Base-by-base conservation (phyloP, 495 filamentous ascomycete genomes). In the Clohesyomyces aquaticus region DNA sequence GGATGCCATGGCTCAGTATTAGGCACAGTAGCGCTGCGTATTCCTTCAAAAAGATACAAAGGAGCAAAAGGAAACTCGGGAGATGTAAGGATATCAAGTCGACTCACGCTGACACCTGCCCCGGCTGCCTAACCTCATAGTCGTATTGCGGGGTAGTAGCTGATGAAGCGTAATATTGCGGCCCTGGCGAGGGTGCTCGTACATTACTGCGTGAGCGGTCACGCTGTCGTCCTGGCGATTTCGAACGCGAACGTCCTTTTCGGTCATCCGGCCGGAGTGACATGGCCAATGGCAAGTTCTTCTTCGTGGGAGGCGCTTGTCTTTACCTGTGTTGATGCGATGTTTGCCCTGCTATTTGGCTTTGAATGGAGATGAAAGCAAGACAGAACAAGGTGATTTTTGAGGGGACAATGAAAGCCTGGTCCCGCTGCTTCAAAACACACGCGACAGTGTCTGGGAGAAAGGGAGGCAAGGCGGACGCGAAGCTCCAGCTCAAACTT, bases 81-180 rank as follows among this genome's bases (percentile, higher is more conserved):
- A n/a, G n/a, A n/a, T n/a, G n/a, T n/a, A n/a, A n/a, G n/a, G n/a
- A n/a, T n/a, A n/a, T n/a, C n/a, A n/a, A n/a, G n/a, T n/a, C n/a
- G n/a, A n/a, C n/a, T n/a, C n/a, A n/a, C n/a, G n/a, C n/a, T 14
- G 49, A 65, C 32, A 55, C 22, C 51, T 67, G 68, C 6, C 48
- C 53, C 26, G 68, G 68, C 61, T 67, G 65, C 64, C 68, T 67
- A 54, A 71, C 55, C 60, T 71, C 68, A 56, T 65, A n/a, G n/a
- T n/a, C n/a, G n/a, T n/a, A 64, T 35, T 67, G 60, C 56, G 64
- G 64, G 55, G 63, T 55, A 28, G 55, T 62, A 55, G 53, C 60
- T 56, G 59, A 55, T 61, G 54, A 61, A 43, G 26, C 48, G 48
- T 48, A 59, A 48, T 66, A 65, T 26, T 67, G 64, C 41, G 56